These are phyloP conservation scores for Solanum hybrid DNA, from an alignment of 305 asterid species.

Conservation along the genomic window DNA sequence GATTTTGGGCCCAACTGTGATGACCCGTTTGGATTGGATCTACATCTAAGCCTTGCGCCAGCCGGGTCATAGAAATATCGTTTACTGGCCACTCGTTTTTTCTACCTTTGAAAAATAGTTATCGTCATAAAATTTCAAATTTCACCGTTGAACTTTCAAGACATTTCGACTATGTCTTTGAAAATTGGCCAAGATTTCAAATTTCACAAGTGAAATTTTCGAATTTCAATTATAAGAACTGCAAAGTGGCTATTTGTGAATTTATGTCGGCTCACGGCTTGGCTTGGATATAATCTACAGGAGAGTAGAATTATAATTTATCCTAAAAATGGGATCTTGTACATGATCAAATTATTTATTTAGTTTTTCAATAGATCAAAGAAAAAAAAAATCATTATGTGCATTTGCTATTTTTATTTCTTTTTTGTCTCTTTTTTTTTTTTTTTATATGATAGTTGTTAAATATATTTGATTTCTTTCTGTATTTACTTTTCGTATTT, in stretches of 20 bases:
- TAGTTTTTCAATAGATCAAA: conserved; percentile 15
- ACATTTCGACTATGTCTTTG: neutral
- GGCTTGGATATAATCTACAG: neutral
- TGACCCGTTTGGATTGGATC: conserved; percentile 56
- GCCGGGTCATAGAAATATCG: conserved; percentile 32
- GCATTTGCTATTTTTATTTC: conserved; percentile 35
- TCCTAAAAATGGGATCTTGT: neutral
- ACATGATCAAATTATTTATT: neutral
- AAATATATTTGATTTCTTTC: neutral
- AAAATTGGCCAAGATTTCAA: neutral
- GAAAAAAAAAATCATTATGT: conserved; percentile 14
- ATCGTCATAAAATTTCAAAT: neutral
- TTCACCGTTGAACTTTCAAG: neutral
- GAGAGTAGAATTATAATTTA: neutral
- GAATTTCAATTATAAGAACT: neutral
- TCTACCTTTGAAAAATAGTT: neutral
- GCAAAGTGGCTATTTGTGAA: neutral
- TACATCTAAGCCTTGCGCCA: conserved; percentile 74
- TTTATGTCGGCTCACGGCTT: neutral
- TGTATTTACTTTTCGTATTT: neutral
- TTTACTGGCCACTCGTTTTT: neutral
- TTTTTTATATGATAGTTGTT: neutral
- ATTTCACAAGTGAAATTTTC: neutral
- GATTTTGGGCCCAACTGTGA: conserved; percentile 56
- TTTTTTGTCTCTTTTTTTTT: neutral